Evolutionary conservation across 495 filamentous ascomycete species (phyloP), one percentile per base, ranked within the genome.

Genomic region (Ascobolus immersus): DNA sequence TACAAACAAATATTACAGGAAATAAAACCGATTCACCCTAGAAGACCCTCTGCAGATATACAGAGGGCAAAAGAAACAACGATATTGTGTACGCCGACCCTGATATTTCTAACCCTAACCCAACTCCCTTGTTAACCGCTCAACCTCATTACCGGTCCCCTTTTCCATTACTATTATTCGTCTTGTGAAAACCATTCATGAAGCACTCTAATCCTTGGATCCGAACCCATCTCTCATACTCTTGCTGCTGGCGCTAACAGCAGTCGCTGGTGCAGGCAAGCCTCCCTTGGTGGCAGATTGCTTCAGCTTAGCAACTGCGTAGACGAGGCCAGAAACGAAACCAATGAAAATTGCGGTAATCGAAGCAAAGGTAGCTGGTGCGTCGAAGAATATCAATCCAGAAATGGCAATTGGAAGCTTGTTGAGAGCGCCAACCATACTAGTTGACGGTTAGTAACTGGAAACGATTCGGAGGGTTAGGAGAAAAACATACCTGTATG

Each of bases 391-490:
- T 41, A 96, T 53, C 21, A 96, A 61, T 28, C 86, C 86, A 33
- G 69, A 77, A 43, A 96, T 29, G 19, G 86, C 86, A 44, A 96
- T 77, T 13, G 86, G 86, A 11, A 96, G 69, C 60, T 96, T 96
- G 67, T 96, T 96, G 40, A 96, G 65, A 17, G 84, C 77, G 39
- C 86, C 86, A 34, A 93, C 86, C 86, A 96, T 93, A 20, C 75
- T 82, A 25, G 7, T 25, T 25, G 7, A 25, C 7, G n/a, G 22
- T 25, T 7, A 25, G n/a, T 25, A 15, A 31, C 10, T 17, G 12
- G 1, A 31, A 31, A 12, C 4, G 28, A n/a, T n/a, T n/a, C n/a
- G n/a, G n/a, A 4, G 9, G 11, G 2, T 4, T 17, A 5, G 10
- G 14, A 10, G 28, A 31, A 4, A 10, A 31, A 31, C 28, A 14